Base-by-base conservation (phyloP, 495 filamentous ascomycete species). In the Aspergillus biplanus region DNA sequence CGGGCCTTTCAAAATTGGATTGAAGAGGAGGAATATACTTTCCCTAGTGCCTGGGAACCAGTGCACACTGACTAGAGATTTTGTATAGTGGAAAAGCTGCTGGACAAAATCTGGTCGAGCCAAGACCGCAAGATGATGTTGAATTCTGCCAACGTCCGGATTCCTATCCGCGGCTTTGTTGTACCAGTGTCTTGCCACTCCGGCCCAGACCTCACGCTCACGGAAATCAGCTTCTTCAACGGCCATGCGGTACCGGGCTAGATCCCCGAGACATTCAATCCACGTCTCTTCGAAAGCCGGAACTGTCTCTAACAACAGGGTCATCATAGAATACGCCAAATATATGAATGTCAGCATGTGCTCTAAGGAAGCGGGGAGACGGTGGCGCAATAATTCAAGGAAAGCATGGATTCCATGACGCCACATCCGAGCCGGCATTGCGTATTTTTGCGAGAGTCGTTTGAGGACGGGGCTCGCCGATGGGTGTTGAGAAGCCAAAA, bases 251-350 rank as follows among this genome's bases (percentile, higher is more conserved):
- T 90, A 90, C 34, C 87, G 74, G 0, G 85, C 89, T 4, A 95
- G 73, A 71, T 95, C 92, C 0, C 92, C 92, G 0, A 97, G 79
- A 67, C 92, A 96, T 65, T 97, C 93, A 31, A 96, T 90, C 93
- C 93, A 97, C 0, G 90, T 96, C 52, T 93, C 90, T 63, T 89
- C 83, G 67, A 93, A 96, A 0, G 82, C 75, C 4, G 88, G 83
- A 0, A 93, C 89, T 0, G 89, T 92, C 69, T 94, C 91, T 58
- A 89, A 83, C 0, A 95, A 77, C 5, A 95, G 72, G 0, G 89
- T 87, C 82, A 94, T 88, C 85, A 92, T 91, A 16, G 88, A 87
- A 67, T 94, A 94, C 0, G 92, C 90, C 31, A 92, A 71, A 62
- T 92, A 91, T 44, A 96, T 91, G 66, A 92, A 96, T 0, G 87